Conservation (phyloP, 768 basidiomycete species). For the Xanthoconium stramineum region DNA sequence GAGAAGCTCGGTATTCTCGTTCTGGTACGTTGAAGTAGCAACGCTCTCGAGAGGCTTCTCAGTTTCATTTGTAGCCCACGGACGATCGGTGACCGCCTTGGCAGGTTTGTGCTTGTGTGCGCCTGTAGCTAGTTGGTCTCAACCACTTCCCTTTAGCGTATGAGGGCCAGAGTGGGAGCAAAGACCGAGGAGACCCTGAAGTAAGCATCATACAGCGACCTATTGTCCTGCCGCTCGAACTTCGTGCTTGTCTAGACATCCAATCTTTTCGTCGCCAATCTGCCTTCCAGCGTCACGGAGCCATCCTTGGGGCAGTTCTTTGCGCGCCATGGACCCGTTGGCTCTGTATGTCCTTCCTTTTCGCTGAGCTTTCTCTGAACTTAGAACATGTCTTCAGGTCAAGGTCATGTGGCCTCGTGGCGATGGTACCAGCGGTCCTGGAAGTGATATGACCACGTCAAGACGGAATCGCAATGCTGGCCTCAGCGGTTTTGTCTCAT, state of each 20-base stretch:
- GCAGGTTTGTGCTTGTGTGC: conserved; percentile 55
- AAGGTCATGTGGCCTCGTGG: conserved; percentile 99
- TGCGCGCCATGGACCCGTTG: conserved; percentile 89
- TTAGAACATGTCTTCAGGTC: conserved; percentile 47
- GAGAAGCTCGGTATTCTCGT: conserved; percentile 80
- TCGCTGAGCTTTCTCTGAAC: neutral
- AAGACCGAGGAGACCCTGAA: conserved; percentile 84
- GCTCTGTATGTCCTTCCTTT: conserved; percentile 55
- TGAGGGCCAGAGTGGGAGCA: conserved; percentile 87
- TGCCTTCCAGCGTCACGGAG: conserved; percentile 86
- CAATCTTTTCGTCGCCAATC: conserved; percentile 93
- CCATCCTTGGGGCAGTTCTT: conserved; percentile 86
- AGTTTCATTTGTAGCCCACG: conserved; percentile 41
- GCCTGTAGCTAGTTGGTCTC: neutral
- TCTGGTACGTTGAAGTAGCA: conserved; percentile 43
- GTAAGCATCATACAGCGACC: conserved; percentile 37
- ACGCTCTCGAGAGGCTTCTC: neutral
- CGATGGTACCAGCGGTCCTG: conserved; percentile 64
- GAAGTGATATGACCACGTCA: conserved; percentile 70
- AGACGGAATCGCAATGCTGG: conserved; percentile 71
- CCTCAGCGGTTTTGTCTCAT: conserved; percentile 94
- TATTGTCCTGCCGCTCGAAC: neutral
- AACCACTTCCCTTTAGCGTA: conserved; percentile 50
- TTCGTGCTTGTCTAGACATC: conserved; percentile 59
- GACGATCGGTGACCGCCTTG: conserved; percentile 84